Evolutionary conservation across 495 filamentous ascomycete genomes (phyloP), one percentile per base, ranked within the genome.

Genomic region (Hypoxylon trugodes): DNA sequence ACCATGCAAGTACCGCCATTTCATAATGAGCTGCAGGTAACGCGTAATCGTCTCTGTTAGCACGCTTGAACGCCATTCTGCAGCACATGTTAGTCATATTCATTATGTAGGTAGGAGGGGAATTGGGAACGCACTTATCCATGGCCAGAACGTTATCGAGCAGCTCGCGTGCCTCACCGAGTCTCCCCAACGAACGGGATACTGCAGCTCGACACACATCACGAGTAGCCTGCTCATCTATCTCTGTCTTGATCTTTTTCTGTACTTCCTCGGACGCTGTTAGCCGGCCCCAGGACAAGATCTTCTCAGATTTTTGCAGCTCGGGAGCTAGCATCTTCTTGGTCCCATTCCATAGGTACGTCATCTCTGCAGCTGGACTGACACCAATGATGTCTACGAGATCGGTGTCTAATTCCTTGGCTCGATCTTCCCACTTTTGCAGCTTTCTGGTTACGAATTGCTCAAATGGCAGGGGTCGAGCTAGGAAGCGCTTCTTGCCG

Each of bases 401-500:
- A 9, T 89, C 82, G 18, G 94, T 76, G 2, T 82, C 79, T 75
- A 86, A 84, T 21, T 84, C 80, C 59, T 87, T 87, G 9, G 91
- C 89, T 12, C 93, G 83, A 18, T 88, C 84, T 67, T 96, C 89
- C 94, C 93, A 97, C 77, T 96, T 97, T 45, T 85, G 82, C 37
- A 97, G 75, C 74, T 97, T 98, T 25, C 93, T 87, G 45, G 81
- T 76, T 0, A 94, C 90, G 69, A 96, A 97, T 25, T 90, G 79
- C 74, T 98, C 96, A 54, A 98, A 94, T 0, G 96, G 95, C 12
- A 97, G 78, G 64, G 93, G 90, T 12, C 87, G 85, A 1, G 91
- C 89, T 89, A 98, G 91, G 75, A 98, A 92, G 7, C 84, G 82
- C 75, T 96, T 97, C 76, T 88, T 91, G 35, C 93, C 94, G 5